Percentiles rank a stretch among this genome's conserved stretches.
phyloP scores from a whole-genome alignment of 345 rosid genomes.

The Melaleuca quinquenervia region DNA sequence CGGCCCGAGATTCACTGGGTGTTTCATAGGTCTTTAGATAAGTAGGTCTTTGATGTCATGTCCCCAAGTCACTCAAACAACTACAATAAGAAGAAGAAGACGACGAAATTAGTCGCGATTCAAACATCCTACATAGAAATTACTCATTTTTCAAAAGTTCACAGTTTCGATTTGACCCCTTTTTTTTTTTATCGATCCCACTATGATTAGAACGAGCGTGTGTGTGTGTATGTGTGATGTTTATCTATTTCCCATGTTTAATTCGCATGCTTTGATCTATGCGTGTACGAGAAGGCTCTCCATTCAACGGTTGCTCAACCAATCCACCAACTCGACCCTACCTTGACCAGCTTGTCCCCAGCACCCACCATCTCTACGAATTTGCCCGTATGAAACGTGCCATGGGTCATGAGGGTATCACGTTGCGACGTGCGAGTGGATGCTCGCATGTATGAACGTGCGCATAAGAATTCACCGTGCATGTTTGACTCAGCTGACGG shows the following conservation, averaged over 20 bases:
- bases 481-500: background rate
- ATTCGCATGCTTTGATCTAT: background rate
- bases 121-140: background rate
- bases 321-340: background rate
- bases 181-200: background rate
- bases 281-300: background rate
- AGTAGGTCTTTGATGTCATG: rapidly evolving
- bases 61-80: background rate
- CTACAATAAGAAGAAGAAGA: background rate
- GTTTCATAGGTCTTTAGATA: background rate
- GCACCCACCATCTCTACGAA: background rate
- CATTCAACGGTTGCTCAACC: background rate
- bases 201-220: background rate
- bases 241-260: background rate
- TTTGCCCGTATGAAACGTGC: background rate
- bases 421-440: background rate
- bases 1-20: background rate
- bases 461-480: background rate
- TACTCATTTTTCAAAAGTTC: background rate
- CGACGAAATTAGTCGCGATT: background rate
- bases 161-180: background rate
- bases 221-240: background rate
- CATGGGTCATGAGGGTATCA: background rate
- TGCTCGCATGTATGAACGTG: background rate
- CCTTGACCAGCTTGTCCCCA: background rate